phyloP scores from a whole-genome alignment of 306 rosid species.

The Quercus variabilis region DNA sequence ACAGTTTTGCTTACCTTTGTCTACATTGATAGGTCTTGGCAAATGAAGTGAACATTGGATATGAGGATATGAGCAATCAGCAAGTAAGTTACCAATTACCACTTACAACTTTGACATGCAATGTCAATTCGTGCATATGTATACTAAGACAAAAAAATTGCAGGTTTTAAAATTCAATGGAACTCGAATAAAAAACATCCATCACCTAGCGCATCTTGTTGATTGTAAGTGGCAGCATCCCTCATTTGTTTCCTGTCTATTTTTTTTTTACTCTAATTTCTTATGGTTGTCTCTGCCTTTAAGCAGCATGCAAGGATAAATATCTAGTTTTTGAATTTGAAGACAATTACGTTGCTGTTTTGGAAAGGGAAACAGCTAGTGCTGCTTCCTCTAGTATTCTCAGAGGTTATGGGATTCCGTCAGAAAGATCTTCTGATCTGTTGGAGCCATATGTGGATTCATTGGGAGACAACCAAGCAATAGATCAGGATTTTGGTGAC shows the following conservation, averaged over 20 bases:
- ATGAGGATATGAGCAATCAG: conserved; percentile 91
- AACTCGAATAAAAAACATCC: conserved; percentile 66
- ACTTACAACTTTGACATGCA: not conserved
- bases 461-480: conserved; percentile 34
- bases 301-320: conserved; percentile 75
- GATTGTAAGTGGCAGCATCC: conserved; percentile 59
- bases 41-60: conserved; percentile 85
- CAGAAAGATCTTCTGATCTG: conserved; percentile 82
- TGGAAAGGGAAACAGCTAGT: conserved; percentile 66
- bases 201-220: conserved; percentile 84
- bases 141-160: conserved; percentile 14
- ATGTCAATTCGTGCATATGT: not conserved
- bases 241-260: not conserved
- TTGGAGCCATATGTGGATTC: conserved; percentile 64
- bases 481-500: conserved; percentile 48
- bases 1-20: conserved; percentile 6
- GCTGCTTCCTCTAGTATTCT: conserved; percentile 72
- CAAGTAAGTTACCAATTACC: conserved; percentile 56
- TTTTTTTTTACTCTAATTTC: not conserved
- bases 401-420: conserved; percentile 78
- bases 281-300: conserved; percentile 24
- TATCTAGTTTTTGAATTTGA: conserved; percentile 83
- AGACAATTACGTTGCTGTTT: conserved; percentile 72
- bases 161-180: conserved; percentile 92
- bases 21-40: conserved; percentile 65